Conservation (phyloP, 2,329 filamentous ascomycete genomes). For the Colletotrichum cuscutae region DNA sequence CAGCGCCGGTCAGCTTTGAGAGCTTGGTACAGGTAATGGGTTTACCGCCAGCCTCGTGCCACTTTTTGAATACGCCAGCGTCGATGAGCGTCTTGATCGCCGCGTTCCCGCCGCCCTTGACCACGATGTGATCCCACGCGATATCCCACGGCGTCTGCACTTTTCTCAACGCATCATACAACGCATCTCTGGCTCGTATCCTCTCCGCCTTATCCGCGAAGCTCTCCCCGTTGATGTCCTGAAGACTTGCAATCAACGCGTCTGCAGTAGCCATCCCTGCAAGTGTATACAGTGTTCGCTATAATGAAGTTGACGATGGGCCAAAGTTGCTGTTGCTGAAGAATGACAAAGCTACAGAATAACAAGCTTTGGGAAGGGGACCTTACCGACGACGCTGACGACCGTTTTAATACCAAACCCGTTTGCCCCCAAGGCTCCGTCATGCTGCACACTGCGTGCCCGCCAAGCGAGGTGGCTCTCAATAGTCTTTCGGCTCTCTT, state of each 20-base stretch:
- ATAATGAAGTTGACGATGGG: not conserved
- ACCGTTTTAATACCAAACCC: not conserved
- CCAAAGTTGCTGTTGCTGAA: not conserved
- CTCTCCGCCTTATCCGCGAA: slow-evolving; percentile 48
- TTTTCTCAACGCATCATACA: slow-evolving; percentile 43
- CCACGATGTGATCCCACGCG: slow-evolving; percentile 50
- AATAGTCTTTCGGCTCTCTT: not conserved
- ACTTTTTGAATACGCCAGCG: slow-evolving; percentile 48
- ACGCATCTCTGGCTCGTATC: slow-evolving; percentile 44
- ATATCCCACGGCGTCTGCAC: slow-evolving; percentile 51
- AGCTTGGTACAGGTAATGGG: slow-evolving; percentile 45
- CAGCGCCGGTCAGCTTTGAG: slow-evolving; percentile 45
- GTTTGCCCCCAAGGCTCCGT: not conserved
- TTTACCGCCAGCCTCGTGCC: slow-evolving; percentile 43
- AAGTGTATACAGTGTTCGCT: not conserved
- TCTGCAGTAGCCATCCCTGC: slow-evolving; percentile 40
- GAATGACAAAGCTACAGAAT: not conserved
- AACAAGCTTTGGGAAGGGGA: not conserved
- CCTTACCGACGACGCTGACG: not conserved
- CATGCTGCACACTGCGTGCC: too few species aligned
- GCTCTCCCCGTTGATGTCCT: slow-evolving; percentile 39
- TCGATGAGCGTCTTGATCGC: slow-evolving; percentile 51
- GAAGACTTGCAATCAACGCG: slow-evolving; percentile 39
- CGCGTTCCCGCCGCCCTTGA: slow-evolving; percentile 44
- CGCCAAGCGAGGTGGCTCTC: not conserved